Evolutionary conservation across 106 monocot genomes (phyloP).

Genomic region (Dendrobium nobile): DNA sequence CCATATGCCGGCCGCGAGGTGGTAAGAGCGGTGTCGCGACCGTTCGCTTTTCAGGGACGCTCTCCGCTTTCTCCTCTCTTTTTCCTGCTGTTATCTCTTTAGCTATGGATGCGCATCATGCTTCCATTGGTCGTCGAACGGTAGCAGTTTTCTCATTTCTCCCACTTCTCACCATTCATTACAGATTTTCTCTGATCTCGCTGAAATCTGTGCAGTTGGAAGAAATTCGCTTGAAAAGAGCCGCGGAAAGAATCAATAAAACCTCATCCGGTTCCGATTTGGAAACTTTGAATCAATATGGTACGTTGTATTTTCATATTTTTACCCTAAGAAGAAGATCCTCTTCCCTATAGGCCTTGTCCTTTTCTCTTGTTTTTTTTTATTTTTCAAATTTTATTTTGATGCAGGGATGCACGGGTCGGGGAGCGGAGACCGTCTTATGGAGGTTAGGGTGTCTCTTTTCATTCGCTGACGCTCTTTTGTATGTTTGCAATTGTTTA

Average conservation of each 20-base stretch:
- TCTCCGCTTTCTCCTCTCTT: neutral
- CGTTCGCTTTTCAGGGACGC: neutral
- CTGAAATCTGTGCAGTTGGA: conserved; percentile 36
- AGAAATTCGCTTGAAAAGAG: conserved; percentile 84
- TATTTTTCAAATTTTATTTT: neutral
- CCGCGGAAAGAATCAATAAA: conserved; percentile 55
- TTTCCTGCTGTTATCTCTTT: neutral
- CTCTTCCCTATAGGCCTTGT: neutral
- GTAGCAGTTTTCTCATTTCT: conserved; percentile 17
- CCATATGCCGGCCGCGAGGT: no score
- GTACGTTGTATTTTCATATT: neutral
- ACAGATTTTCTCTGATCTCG: neutral
- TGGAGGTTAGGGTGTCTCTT: conserved; percentile 33
- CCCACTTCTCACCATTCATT: neutral
- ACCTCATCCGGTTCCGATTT: conserved; percentile 48
- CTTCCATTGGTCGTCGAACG: conserved; percentile 61
- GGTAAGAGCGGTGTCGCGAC: neutral
- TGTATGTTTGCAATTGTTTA: neutral
- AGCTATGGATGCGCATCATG: conserved; percentile 52
- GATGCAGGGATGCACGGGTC: conserved; percentile 27
- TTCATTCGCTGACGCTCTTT: neutral
- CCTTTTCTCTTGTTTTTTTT: no score
- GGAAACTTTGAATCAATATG: conserved; percentile 12
- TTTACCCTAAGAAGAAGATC: neutral
- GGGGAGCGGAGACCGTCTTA: conserved; percentile 15